phyloP scores from a whole-genome alignment of 1,284 basidiomycete species.

The Ustilago curta region DNA sequence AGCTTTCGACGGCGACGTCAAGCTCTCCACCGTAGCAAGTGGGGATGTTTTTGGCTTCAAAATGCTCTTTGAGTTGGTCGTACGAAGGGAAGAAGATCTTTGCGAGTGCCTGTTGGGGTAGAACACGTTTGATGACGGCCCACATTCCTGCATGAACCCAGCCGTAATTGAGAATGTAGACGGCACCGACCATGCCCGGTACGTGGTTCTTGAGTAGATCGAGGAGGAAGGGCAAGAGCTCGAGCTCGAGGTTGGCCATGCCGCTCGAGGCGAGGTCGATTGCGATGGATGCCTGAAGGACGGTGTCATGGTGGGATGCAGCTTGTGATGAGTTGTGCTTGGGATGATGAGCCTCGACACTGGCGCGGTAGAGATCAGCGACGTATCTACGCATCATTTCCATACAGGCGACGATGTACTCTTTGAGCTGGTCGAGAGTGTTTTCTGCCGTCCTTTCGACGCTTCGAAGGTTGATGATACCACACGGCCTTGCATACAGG shows the following conservation, averaged over 20 bases:
- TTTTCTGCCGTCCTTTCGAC: constrained; percentile 60
- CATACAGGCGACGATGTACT: constrained; percentile 66
- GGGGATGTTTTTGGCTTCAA: constrained; percentile 74
- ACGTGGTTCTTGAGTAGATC: constrained; percentile 68
- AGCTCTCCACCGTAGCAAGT: constrained; percentile 57
- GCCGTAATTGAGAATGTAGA: constrained; percentile 83
- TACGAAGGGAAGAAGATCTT: constrained; percentile 80
- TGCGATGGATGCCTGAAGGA: constrained; percentile 60
- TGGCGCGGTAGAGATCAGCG: constrained; percentile 42
- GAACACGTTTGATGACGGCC: constrained; percentile 79
- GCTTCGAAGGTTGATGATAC: constrained; percentile 59
- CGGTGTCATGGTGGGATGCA: constrained; percentile 13
- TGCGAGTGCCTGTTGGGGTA: constrained; percentile 78
- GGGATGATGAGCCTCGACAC: constrained; percentile 4
- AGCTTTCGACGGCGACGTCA: constrained; percentile 47
- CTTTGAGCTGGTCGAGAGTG: constrained; percentile 62
- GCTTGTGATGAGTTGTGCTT: constrained; percentile 7
- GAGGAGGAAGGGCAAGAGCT: constrained; percentile 65
- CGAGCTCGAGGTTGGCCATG: constrained; percentile 66
- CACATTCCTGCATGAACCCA: constrained; percentile 84
- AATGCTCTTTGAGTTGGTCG: constrained; percentile 75
- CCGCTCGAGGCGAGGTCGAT: constrained; percentile 58
- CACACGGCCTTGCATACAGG: constrained; percentile 59
- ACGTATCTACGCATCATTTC: constrained; percentile 64
- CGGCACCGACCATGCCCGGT: constrained; percentile 70